Base-by-base conservation (phyloP, 768 basidiomycete genomes). In the Cystobasidium onofrii region DNA sequence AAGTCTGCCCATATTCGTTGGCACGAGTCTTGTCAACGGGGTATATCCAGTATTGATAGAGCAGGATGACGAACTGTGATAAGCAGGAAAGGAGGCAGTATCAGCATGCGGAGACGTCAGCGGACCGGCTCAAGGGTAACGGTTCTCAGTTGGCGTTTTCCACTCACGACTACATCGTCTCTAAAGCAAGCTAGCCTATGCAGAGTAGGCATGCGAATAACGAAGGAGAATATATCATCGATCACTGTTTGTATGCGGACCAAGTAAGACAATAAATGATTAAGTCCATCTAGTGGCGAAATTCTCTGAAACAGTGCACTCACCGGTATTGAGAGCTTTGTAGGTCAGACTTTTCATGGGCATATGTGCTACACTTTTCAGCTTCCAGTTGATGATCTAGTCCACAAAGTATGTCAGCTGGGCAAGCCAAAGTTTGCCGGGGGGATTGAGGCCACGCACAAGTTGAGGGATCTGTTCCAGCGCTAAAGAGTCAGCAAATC, bases 291-390 rank as follows among this genome's bases (percentile, higher is more conserved):
- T 2, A 54, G 50, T 20, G 34, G n/a, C 43, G 71, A 34, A 55
- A 73, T 43, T 3, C n/a, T n/a, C n/a, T n/a, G n/a, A n/a, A n/a
- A n/a, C n/a, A n/a, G n/a, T n/a, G n/a, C n/a, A n/a, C 17, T 66
- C 7, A 39, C 43, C 12, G 6, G 31, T 41, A 36, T 74, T 89
- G 73, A 95, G 84, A 0, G 90, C 88, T 83, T 95, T 96, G 85
- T 92, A 95, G 77, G 93, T 88, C 91, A 98, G 92, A 1, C 94
- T 90, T 81, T 94, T 96, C 89, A 96, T 94, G 23, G 94, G 94
- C 89, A 98, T 92, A 80, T 98, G 95, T 55, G 95, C 90, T 41
- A 96, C 93, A 15, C 89, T 88, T 89, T 93, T 93, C 74, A 98
- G 86, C 82, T 95, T 95, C 83, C 94, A 96, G 83, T 96, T 96